Conservation (phyloP, 2,329 filamentous ascomycete genomes). For the Metarhizium album region DNA sequence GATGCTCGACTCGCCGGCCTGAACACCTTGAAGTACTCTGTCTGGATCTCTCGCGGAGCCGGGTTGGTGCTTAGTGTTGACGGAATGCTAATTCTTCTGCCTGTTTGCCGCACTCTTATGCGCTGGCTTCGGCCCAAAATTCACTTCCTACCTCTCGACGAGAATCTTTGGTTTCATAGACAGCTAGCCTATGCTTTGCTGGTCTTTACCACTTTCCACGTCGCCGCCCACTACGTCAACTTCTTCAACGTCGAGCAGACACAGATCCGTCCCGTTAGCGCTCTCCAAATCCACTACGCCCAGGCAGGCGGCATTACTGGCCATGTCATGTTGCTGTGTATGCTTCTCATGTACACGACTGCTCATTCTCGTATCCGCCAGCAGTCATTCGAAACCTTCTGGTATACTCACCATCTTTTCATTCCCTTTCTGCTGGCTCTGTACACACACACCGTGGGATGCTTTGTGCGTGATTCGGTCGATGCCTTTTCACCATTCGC, state of each 20-base stretch:
- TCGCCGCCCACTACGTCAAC: slow-evolving; percentile 83
- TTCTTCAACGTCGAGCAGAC: slow-evolving; percentile 90
- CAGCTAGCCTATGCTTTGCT: slow-evolving; percentile 87
- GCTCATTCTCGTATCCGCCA: slow-evolving; percentile 88
- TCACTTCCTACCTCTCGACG: slow-evolving; percentile 83
- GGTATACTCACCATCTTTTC: slow-evolving; percentile 99
- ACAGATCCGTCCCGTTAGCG: slow-evolving; percentile 69
- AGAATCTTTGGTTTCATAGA: slow-evolving; percentile 93
- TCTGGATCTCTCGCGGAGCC: slow-evolving; percentile 93
- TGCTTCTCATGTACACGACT: slow-evolving; percentile 96
- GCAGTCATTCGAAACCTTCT: slow-evolving; percentile 96
- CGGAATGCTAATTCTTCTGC: slow-evolving; percentile 76
- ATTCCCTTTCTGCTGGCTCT: slow-evolving; percentile 88
- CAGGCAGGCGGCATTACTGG: slow-evolving; percentile 88
- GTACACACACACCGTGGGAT: slow-evolving; percentile 92
- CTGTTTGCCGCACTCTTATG: slow-evolving; percentile 88
- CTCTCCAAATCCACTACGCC: slow-evolving; percentile 83
- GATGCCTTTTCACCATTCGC: slow-evolving; percentile 74
- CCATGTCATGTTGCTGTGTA: slow-evolving; percentile 97
- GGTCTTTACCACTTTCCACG: slow-evolving; percentile 70
- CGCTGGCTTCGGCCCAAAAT: slow-evolving; percentile 78
- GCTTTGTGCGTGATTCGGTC: slow-evolving; percentile 81
- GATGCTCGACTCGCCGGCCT: slow-evolving; percentile 62
- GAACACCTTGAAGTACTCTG: slow-evolving; percentile 75
- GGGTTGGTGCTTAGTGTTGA: slow-evolving; percentile 79